Evolutionary conservation across 306 rosid genomes (phyloP).

Genomic region (Prunus mume): DNA sequence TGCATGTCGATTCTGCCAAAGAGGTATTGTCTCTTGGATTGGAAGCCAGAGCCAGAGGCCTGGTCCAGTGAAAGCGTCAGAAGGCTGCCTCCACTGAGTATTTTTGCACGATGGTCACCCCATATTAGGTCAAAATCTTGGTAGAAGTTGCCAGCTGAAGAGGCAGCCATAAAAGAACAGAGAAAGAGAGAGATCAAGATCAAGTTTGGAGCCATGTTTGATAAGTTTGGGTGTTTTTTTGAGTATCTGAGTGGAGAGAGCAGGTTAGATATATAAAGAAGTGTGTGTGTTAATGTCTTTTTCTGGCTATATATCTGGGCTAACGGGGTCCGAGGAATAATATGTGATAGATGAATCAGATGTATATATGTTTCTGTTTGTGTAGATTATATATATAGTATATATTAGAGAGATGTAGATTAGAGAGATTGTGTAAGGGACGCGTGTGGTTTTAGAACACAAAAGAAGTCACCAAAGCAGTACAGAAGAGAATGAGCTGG

Average conservation of each 20-base stretch:
- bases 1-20: conserved; percentile 38
- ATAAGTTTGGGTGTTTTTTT: background rate
- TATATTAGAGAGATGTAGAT: background rate
- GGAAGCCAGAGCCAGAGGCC: conserved; percentile 36
- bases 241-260: too few relatives aligned
- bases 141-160: conserved; percentile 17
- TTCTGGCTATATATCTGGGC: too few relatives aligned
- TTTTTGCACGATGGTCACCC: conserved; percentile 32
- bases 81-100: conserved; percentile 25
- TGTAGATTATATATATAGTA: background rate
- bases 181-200: background rate
- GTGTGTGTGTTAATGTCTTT: too few relatives aligned
- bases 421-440: background rate
- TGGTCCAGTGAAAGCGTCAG: conserved; percentile 32
- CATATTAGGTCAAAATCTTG: conserved; percentile 22
- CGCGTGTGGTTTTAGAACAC: background rate
- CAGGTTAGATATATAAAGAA: too few relatives aligned
- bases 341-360: background rate
- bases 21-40: conserved; percentile 30
- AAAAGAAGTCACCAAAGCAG: background rate
- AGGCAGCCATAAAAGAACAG: background rate
- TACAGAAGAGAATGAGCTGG: conserved; percentile 25
- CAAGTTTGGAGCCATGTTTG: background rate
- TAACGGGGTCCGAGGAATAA: background rate
- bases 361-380: background rate